Base-by-base conservation (phyloP, 192 early-diverging fungal genomes). In the Entomortierella parvispora region DNA sequence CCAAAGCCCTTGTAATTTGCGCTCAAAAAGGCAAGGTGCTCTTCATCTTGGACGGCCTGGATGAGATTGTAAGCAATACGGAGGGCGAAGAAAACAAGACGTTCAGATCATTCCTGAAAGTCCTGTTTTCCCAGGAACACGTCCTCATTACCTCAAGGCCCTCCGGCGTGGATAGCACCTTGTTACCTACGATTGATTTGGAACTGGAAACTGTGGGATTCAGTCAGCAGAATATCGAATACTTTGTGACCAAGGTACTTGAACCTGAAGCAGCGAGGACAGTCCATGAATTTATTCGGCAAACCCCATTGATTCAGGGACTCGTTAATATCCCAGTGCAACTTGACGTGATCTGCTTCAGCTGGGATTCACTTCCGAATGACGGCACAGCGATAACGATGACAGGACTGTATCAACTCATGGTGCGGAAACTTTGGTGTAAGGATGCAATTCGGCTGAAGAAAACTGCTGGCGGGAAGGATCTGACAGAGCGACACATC, bases 11-110 rank as follows among this genome's bases (percentile, higher is more conserved):
- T 29, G 6, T 4, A 1, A 18, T 49, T 18, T 22, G 25, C 25
- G 58, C 42, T 31, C 12, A 48, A 7, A 11, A 32, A 46, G 45
- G 48, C 40, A 51, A 40, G 17, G 49, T 60, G 17, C 58, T 68
- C 10, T 68, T 68, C 33, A 53, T 68, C 29, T 28, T 68, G 18
- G 66, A 68, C 28, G 66, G 66, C 20, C 40, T 68, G 26, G 66
- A 68, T 20, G 66, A 68, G 29, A 45, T 68, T 33, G 48, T 34
- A 1, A 40, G 17, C 3, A 22, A 51, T 18, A 8, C 46, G 6
- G 12, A 33, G 23, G 17, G 26, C 47, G 22, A 49, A 45, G 58
- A 46, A 59, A 26, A 29, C 58, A 22, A 3, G 17, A 12, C 58
- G 14, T 29, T 59, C n/a, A 46, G 26, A 43, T 4, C 2, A 28